A percentile compares a stretch with the other conserved stretches of the same genome.
Evolutionary conservation across 1,284 basidiomycete species (phyloP).

Genomic region (Takashimella tepidaria): DNA sequence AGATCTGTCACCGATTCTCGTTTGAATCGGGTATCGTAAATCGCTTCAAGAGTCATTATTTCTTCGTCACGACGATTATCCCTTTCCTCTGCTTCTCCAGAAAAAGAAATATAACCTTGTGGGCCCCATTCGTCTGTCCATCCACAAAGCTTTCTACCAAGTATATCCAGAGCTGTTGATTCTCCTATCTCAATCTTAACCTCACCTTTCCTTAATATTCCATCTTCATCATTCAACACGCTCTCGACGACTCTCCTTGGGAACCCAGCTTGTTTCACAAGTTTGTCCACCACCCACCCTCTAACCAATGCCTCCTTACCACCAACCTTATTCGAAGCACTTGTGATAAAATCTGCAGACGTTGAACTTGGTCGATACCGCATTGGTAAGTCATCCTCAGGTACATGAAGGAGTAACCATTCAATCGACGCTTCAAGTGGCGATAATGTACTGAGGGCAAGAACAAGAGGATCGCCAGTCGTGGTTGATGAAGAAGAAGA

Average conservation of each 20-base stretch:
- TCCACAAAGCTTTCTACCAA: conserved; percentile 46
- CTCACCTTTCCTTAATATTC: too few species aligned
- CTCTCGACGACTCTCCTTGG: conserved; percentile 66
- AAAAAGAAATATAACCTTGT: conserved; percentile 51
- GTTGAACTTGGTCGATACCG: conserved; percentile 68
- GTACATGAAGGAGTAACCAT: conserved; percentile 52
- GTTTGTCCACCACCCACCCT: conserved; percentile 77
- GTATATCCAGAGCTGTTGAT: conserved; percentile 42
- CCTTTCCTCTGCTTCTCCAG: conserved; percentile 48
- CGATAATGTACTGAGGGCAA: conserved; percentile 52
- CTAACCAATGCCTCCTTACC: conserved; percentile 58
- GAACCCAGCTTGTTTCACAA: conserved; percentile 78
- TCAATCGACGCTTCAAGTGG: conserved; percentile 53
- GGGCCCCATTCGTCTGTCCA: conserved; percentile 48
- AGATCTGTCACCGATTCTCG: conserved; percentile 49
- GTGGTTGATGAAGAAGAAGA: conserved; percentile 27
- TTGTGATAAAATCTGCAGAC: conserved; percentile 57
- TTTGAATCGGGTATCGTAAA: conserved; percentile 50
- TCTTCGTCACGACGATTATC: conserved; percentile 64
- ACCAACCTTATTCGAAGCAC: conserved; percentile 53
- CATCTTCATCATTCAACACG: conserved; percentile 42
- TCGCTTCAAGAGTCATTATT: conserved; percentile 57
- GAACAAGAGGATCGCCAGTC: conserved; percentile 41
- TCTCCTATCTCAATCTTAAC: conserved; percentile 31
- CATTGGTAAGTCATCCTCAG: conserved; percentile 47